Percentiles rank a stretch among this genome's conserved stretches.
phyloP scores from a whole-genome alignment of 305 asterid species.

The Coffea humblotiana region DNA sequence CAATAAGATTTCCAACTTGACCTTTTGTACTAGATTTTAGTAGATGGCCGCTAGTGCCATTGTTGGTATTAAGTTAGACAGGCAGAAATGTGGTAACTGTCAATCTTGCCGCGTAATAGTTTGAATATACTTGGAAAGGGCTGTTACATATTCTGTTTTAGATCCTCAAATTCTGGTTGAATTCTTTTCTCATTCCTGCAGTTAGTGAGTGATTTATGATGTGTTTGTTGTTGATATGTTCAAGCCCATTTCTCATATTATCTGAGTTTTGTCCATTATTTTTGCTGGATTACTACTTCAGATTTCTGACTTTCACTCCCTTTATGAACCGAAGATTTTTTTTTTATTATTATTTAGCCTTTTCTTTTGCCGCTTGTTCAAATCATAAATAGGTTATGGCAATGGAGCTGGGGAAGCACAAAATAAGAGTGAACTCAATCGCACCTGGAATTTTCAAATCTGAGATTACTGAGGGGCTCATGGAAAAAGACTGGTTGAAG shows the following conservation, averaged over 20 bases:
- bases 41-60: background rate
- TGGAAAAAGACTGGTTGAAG: constrained; percentile 30
- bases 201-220: background rate
- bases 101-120: background rate
- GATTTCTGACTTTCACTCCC: background rate
- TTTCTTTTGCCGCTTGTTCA: background rate
- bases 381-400: constrained; percentile 41
- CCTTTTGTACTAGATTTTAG: background rate
- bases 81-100: background rate
- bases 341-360: background rate
- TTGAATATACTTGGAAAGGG: background rate
- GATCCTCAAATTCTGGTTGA: background rate
- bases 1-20: too few relatives aligned
- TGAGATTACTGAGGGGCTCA: constrained; percentile 43
- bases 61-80: background rate
- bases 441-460: constrained; percentile 49
- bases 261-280: background rate
- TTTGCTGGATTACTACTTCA: constrained; percentile 30
- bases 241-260: constrained; percentile 22
- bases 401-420: constrained; percentile 41
- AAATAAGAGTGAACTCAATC: constrained; percentile 50
- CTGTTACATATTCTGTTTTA: background rate
- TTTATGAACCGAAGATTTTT: background rate
- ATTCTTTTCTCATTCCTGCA: constrained; percentile 21
- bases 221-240: constrained; percentile 30